Evolutionary conservation across 305 asterid genomes (phyloP).

Genomic region (Fraxinus albicans): DNA sequence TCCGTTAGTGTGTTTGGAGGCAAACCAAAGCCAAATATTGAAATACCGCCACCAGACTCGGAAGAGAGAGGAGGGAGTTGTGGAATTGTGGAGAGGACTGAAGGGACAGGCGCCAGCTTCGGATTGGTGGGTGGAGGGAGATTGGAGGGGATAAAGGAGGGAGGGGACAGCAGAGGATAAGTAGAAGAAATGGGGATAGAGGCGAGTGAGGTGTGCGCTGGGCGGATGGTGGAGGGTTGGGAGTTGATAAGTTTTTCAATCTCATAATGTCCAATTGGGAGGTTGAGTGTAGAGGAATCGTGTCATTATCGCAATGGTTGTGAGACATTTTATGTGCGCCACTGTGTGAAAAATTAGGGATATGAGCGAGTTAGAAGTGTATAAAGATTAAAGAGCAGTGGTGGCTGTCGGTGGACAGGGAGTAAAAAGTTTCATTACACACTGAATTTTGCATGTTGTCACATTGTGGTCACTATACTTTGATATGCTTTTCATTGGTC

Average conservation of each 20-base stretch:
- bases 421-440: too few species aligned
- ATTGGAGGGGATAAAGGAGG: conserved; percentile 56
- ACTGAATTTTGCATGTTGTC: too few species aligned
- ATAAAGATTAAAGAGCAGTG: not conserved
- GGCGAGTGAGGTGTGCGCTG: conserved; percentile 79
- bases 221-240: conserved; percentile 62
- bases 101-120: conserved; percentile 32
- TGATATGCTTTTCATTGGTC: too few species aligned
- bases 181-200: conserved; percentile 70
- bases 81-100: conserved; percentile 24
- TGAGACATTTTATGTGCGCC: conserved; percentile 48
- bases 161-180: conserved; percentile 31
- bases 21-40: conserved; percentile 61
- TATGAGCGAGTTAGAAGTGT: not conserved
- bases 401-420: not conserved
- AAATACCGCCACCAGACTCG: conserved; percentile 36
- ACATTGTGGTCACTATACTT: too few species aligned
- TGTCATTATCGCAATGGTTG: conserved; percentile 45
- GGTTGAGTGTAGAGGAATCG: conserved; percentile 68
- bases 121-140: conserved; percentile 51
- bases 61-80: conserved; percentile 35
- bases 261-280: conserved; percentile 96
- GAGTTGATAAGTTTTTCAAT: conserved; percentile 89
- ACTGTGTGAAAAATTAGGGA: conserved; percentile 19
- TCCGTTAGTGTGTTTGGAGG: conserved; percentile 77